Evolutionary conservation across 1,139 yeast genomes (phyloP).

Genomic region (Groenewaldozyma auringiensis): DNA sequence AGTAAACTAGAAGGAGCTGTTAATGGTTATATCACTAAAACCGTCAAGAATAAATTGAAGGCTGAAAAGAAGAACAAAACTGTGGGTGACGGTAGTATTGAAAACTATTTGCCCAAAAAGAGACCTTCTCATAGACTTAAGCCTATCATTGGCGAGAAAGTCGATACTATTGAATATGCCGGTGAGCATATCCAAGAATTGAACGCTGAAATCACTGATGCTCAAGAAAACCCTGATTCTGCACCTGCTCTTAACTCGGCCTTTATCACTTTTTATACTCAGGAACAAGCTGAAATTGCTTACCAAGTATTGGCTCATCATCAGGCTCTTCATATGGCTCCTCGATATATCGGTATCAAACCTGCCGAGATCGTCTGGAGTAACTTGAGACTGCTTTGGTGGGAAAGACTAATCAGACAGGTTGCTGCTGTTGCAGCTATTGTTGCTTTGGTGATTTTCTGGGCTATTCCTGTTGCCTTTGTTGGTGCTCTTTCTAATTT

Average conservation of each 20-base stretch:
- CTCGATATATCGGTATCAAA: conserved; percentile 58
- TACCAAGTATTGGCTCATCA: conserved; percentile 66
- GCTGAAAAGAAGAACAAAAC: conserved; percentile 50
- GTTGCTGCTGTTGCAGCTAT: conserved; percentile 54
- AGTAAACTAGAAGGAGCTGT: conserved; percentile 63
- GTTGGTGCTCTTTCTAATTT: conserved; percentile 90
- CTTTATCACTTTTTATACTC: conserved; percentile 79
- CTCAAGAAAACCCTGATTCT: conserved; percentile 45
- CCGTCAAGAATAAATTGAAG: conserved; percentile 54
- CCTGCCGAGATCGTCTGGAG: conserved; percentile 85
- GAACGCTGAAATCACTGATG: conserved; percentile 53
- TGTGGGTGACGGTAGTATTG: conserved; percentile 43
- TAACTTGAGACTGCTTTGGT: conserved; percentile 76
- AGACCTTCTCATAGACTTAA: conserved; percentile 64
- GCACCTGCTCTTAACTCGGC: conserved; percentile 50
- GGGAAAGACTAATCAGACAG: conserved; percentile 63
- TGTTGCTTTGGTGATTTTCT: conserved; percentile 56
- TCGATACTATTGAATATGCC: conserved; percentile 71
- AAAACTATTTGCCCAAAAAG: conserved; percentile 68
- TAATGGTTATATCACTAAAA: conserved; percentile 48
- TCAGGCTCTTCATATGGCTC: conserved; percentile 53
- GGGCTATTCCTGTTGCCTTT: conserved; percentile 94
- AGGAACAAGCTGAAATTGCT: conserved; percentile 85
- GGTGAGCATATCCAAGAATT: conserved; percentile 59
- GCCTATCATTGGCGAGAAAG: conserved; percentile 71